Evolutionary conservation across 768 basidiomycete genomes (phyloP), one percentile per base, ranked within the genome.

Genomic region (Rickenella mellea): DNA sequence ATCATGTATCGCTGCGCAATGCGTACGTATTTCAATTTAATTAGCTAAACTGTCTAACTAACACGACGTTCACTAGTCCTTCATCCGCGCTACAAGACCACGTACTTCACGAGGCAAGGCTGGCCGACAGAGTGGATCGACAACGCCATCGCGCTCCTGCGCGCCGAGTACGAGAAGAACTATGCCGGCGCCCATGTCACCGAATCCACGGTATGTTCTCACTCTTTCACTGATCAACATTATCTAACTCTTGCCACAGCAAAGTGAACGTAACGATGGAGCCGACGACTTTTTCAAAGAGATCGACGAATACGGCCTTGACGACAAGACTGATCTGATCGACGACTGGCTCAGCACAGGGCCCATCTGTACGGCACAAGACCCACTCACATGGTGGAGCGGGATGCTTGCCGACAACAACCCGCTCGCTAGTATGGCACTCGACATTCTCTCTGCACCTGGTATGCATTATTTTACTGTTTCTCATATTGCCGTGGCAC

Each of bases 91-190:
- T 45, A 51, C 42, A 55, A 55, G 35, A 25, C 40, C 10, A 20
- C 44, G 22, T 55, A 57, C 32, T 55, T 57, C 47, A 19, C 21
- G 20, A 24, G 43, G 19, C 27, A 45, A 11, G 37, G 39, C 4
- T 57, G 56, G 56, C 26, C 27, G 5, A 6, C 14, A 6, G 55
- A 51, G 19, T 57, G 56, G 56, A 51, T 54, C 19, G 29, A 39
- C 4, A 40, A 30, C 14, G 56, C 51, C 2, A 39, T n/a, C n/a
- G 7, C 3, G 7, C 30, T 32, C 20, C 20, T 32, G 30, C 20
- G n/a, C 20, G n/a, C 7, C n/a, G n/a, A 32, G 30, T 32, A 19
- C n/a, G 7, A 32, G 3, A 32, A 3, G n/a, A 7, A n/a, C 20
- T 32, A 32, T 19, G 20, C 5, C n/a, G 30, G 7, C 30, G 30